Evolutionary conservation across 768 basidiomycete genomes (phyloP).

Genomic region (Macrolepiota albuminosa): DNA sequence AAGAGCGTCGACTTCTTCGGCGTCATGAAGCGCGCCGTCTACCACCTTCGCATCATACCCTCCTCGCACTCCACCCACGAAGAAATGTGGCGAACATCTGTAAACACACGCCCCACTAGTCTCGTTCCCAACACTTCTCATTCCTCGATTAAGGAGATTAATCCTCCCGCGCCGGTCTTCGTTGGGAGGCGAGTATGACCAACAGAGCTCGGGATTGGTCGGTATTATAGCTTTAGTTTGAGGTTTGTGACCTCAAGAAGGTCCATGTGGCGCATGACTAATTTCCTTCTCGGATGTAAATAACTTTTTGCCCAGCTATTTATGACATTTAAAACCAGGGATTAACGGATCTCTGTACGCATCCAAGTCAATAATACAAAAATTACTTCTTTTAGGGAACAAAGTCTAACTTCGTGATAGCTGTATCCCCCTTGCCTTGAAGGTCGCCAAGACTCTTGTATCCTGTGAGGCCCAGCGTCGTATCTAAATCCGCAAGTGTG

Average conservation of each 20-base stretch:
- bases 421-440: slow-evolving; percentile 50
- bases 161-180: too few species aligned
- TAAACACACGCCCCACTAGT: neutral
- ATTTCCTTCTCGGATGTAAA: neutral
- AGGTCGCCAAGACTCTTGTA: slow-evolving; percentile 56
- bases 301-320: neutral
- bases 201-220: neutral
- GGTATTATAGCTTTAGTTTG: neutral
- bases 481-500: slow-evolving; percentile 65
- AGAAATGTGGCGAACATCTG: neutral
- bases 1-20: neutral
- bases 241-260: neutral
- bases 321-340: neutral
- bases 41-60: neutral
- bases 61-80: too few species aligned
- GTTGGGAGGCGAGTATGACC: neutral
- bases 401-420: slow-evolving; percentile 41
- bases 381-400: slow-evolving; percentile 7
- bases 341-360: neutral
- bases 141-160: neutral
- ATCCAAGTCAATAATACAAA: neutral
- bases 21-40: neutral
- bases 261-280: neutral
- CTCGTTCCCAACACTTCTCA: too few species aligned
- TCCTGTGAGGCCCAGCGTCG: slow-evolving; percentile 59